phyloP scores from a whole-genome alignment of 2,329 filamentous ascomycete genomes.

The Lachnellula subtilissima region DNA sequence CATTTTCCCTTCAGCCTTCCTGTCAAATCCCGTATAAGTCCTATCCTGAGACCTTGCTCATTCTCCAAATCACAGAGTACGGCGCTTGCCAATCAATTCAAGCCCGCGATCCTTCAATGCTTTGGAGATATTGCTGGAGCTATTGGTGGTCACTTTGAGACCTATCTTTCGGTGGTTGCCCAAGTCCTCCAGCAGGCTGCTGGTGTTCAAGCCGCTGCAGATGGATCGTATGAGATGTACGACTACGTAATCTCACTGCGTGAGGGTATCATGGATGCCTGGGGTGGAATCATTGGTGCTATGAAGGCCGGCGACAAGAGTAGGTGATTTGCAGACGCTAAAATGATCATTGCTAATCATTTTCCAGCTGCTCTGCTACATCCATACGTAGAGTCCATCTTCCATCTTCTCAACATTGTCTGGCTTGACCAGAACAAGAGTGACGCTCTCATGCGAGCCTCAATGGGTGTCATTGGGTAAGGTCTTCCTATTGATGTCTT shows the following conservation, averaged over 20 bases:
- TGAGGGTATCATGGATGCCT: conserved; percentile 98
- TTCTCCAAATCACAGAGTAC: conserved; percentile 53
- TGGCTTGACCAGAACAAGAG: conserved; percentile 81
- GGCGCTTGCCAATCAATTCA: conserved; percentile 89
- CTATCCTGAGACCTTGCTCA: background rate
- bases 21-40: background rate
- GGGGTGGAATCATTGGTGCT: conserved; percentile 92
- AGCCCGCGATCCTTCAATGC: conserved; percentile 95
- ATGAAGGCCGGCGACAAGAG: conserved; percentile 81
- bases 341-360: conserved; percentile 25
- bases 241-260: conserved; percentile 93
- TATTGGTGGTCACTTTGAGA: conserved; percentile 87
- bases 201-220: conserved; percentile 69
- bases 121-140: conserved; percentile 97
- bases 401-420: conserved; percentile 77
- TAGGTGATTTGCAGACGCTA: conserved; percentile 37
- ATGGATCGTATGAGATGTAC: conserved; percentile 89
- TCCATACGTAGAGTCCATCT: conserved; percentile 79
- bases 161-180: conserved; percentile 86
- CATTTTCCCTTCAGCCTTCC: background rate
- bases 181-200: conserved; percentile 92
- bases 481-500: conserved; percentile 29
- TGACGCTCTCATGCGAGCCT: conserved; percentile 85
- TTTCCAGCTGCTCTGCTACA: conserved; percentile 61
- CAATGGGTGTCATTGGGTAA: conserved; percentile 97